Conservation (phyloP, 2,329 filamentous ascomycete species). For the Penicillium capsulatum region DNA sequence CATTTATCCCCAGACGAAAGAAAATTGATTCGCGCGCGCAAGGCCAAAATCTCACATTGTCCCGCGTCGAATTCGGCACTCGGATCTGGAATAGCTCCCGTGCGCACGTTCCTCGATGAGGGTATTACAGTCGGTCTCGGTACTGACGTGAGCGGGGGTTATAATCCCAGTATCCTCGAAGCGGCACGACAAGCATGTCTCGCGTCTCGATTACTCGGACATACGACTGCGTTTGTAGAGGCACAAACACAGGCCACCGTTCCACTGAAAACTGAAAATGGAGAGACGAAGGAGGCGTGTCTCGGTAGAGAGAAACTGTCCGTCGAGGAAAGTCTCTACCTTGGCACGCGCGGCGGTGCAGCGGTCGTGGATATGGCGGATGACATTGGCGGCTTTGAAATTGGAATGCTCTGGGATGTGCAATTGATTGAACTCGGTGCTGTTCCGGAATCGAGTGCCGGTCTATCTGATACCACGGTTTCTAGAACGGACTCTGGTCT, state of each 20-base stretch:
- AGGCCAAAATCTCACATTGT: slow-evolving; percentile 74
- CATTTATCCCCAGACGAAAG: slow-evolving; percentile 68
- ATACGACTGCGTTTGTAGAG: slow-evolving; percentile 35
- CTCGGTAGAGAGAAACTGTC: slow-evolving; percentile 60
- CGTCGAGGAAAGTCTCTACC: slow-evolving; percentile 80
- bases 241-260: no score
- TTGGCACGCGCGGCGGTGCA: slow-evolving; percentile 86
- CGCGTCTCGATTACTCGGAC: slow-evolving; percentile 65
- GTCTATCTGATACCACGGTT: slow-evolving; percentile 3
- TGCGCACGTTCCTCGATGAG: slow-evolving; percentile 69
- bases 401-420: slow-evolving; percentile 86
- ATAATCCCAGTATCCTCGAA: slow-evolving; percentile 74
- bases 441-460: slow-evolving; percentile 20
- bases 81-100: slow-evolving; percentile 70
- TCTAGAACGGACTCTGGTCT: slow-evolving; percentile 2
- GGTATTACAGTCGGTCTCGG: slow-evolving; percentile 80
- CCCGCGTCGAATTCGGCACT: slow-evolving; percentile 75
- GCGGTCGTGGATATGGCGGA: slow-evolving; percentile 69
- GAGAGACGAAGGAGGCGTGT: no score
- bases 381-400: slow-evolving; percentile 73
- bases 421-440: slow-evolving; percentile 70
- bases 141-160: slow-evolving; percentile 87
- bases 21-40: slow-evolving; percentile 56
- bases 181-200: slow-evolving; percentile 77
- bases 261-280: no score